Base-by-base conservation (phyloP, 2,329 filamentous ascomycete species). In the Immersiporthe knoxdaviesiana region DNA sequence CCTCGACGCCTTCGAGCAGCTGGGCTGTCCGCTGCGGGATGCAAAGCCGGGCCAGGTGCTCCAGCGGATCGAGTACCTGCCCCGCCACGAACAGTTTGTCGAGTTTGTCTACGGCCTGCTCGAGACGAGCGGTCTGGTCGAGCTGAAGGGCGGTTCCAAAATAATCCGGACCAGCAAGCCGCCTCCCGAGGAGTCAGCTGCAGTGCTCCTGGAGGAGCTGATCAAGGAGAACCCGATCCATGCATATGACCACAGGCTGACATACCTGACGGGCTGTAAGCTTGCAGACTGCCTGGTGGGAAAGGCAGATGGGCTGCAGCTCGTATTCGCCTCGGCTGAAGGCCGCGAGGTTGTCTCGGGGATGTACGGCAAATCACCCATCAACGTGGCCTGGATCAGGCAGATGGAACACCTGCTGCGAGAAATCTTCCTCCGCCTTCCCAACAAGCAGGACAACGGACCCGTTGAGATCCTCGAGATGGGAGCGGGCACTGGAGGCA, bases 1-100 rank as follows among this genome's bases (percentile, higher is more conserved):
- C 2, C 41, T 80, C 1, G 78, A 82, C 61, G 78, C 79, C 1
- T 79, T 81, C 32, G 75, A 79, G 35, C 39, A 77, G 63, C 73
- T 81, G 0, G 80, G 79, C 0, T 76, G 70, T 21, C 21, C 62
- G 1, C 44, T 74, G 37, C 67, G 73, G 0, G 65, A 65, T 3
- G 75, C 77, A 3, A 58, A 39, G 2, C 39, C 76, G 4, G 76
- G 78, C 35, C 68, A 77, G 65, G 58, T n/a, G 7, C 71, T 79
- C 1, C 27, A 70, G 1, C 73, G 75, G 2, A 74, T 81, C 14
- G 50, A 65, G 1, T 74, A 76, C 61, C 65, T 73, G 8, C 70
- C 76, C 1, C 68, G 76, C 58, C 79, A 81, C 65, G 35, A 70
- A 1, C 73, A 73, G n/a, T 68, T 81, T 7, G 71, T 78, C 16